Percentiles rank a stretch among this genome's conserved stretches.
Conservation (phyloP, 345 rosid genomes). For the Euphorbia pulcherrima region DNA sequence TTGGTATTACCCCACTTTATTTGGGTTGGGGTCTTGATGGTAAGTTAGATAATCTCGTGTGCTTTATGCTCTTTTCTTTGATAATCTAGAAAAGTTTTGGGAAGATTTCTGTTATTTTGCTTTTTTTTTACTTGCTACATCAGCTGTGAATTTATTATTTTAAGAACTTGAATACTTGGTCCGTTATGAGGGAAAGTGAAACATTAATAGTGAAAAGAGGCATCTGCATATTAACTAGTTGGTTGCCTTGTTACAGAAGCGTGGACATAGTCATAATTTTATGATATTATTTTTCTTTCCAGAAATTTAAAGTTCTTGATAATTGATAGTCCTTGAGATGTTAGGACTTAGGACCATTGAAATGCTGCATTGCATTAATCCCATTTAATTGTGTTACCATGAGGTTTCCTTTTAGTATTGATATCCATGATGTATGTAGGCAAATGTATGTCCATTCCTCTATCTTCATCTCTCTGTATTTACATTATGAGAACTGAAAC, state of each 20-base stretch:
- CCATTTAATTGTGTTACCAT: too few relatives aligned
- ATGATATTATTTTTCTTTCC: not conserved
- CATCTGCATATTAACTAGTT: not conserved
- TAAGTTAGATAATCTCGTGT: slow-evolving; percentile 17
- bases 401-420: not conserved
- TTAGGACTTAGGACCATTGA: not conserved
- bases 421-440: not conserved
- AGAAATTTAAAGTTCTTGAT: not conserved
- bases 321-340: not conserved
- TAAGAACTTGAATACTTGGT: not conserved
- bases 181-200: too few relatives aligned
- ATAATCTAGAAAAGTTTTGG: not conserved
- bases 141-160: not conserved
- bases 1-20: slow-evolving; percentile 76
- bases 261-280: not conserved
- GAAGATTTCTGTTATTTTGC: not conserved
- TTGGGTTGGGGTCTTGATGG: slow-evolving; percentile 91
- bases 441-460: not conserved
- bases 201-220: not conserved
- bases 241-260: not conserved
- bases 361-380: not conserved
- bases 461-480: not conserved
- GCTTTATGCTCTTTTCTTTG: not conserved
- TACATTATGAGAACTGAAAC: not conserved
- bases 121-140: not conserved